These are phyloP conservation scores for Recurvomyces mirabilis DNA, from an alignment of 495 filamentous ascomycete species.

Conservation along the genomic window DNA sequence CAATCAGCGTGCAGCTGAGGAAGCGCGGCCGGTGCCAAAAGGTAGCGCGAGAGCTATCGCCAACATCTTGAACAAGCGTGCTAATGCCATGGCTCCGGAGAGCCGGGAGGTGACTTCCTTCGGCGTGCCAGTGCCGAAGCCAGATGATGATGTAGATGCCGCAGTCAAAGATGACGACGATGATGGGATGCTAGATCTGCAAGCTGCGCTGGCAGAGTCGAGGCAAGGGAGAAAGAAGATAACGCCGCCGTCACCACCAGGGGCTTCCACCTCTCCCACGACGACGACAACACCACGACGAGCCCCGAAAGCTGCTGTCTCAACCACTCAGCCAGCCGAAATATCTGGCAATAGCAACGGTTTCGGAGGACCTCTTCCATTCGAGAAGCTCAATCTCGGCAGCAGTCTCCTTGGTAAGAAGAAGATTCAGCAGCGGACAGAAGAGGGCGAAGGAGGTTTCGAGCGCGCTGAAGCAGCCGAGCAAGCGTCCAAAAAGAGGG, in stretches of 20 bases:
- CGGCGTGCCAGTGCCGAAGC: slow-evolving; percentile 12
- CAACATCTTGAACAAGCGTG: slow-evolving; percentile 51
- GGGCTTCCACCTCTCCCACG: slow-evolving; percentile 7
- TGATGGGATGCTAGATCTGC: slow-evolving; percentile 53
- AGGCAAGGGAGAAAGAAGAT: slow-evolving; percentile 31
- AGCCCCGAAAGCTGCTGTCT: neutral
- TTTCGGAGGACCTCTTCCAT: slow-evolving; percentile 76
- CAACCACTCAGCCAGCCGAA: neutral
- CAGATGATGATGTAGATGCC: slow-evolving; percentile 24
- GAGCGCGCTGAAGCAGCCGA: slow-evolving; percentile 34
- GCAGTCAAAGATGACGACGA: slow-evolving; percentile 49
- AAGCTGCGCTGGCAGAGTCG: slow-evolving; percentile 44
- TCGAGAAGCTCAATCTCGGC: slow-evolving; percentile 69
- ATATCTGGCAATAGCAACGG: slow-evolving; percentile 34
- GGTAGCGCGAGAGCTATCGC: slow-evolving; percentile 48
- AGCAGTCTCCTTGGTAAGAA: slow-evolving; percentile 46
- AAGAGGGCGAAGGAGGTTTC: slow-evolving; percentile 61
- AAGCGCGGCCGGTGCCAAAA: slow-evolving; percentile 40
- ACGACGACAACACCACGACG: neutral
- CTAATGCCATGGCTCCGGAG: slow-evolving; percentile 40
- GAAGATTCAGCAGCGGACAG: slow-evolving; percentile 31
- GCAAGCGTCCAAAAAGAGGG: slow-evolving; percentile 29
- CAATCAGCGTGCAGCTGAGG: slow-evolving; percentile 42
- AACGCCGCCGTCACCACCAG: slow-evolving; percentile 15
- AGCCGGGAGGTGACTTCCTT: slow-evolving; percentile 16